Percentiles rank a stretch among this genome's conserved stretches.
These are phyloP conservation scores for Euphorbia corollata DNA, from an alignment of 441 rosid genomes.

Conservation along the genomic window DNA sequence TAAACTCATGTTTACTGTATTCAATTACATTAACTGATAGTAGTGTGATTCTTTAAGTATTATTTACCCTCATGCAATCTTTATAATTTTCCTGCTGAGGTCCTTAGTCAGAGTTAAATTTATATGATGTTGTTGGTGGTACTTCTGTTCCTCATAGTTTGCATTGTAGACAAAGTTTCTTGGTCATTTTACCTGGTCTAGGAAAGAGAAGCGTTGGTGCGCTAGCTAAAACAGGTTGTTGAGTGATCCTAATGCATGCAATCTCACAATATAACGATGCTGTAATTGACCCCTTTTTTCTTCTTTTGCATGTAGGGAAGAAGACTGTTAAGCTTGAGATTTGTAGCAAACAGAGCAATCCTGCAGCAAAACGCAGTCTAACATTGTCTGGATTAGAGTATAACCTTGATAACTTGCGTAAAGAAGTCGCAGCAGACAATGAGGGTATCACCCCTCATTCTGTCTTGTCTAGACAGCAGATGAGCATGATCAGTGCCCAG, in stretches of 20 bases:
- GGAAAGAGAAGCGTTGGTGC: not conserved
- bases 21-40: not conserved
- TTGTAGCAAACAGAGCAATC: conserved; percentile 30
- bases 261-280: no score
- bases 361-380: conserved; percentile 34
- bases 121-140: not conserved
- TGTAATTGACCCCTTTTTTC: conserved; percentile 5
- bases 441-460: conserved; percentile 87
- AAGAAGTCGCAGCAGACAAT: conserved; percentile 53
- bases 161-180: not conserved
- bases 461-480: conserved; percentile 69
- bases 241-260: not conserved
- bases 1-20: not conserved
- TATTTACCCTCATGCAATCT: not conserved
- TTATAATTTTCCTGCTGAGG: not conserved
- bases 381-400: conserved; percentile 46
- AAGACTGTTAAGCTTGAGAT: conserved; percentile 60
- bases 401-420: conserved; percentile 76
- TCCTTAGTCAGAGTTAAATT: not conserved
- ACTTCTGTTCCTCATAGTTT: not conserved
- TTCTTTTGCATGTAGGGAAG: conserved; percentile 40
- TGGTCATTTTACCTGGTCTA: not conserved
- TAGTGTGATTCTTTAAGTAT: no score
- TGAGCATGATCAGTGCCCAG: conserved; percentile 46
- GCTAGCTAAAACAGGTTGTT: not conserved